Evolutionary conservation across 257 asterid genomes (phyloP), one percentile per base, ranked within the genome.

Genomic region (Salvia splendens): DNA sequence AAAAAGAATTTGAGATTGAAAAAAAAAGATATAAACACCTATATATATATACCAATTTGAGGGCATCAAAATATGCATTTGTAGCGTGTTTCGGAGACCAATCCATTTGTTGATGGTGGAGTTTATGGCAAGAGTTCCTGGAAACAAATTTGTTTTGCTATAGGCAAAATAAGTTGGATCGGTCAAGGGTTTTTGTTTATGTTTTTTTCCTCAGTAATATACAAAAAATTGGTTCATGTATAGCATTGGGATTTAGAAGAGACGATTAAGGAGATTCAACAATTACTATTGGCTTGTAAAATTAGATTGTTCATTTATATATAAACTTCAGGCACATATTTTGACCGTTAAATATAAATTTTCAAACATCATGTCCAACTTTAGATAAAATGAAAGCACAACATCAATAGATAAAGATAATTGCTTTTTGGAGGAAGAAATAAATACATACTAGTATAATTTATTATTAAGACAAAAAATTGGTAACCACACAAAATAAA

Each of bases 1-100:
- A 42, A 4, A 32, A 58, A 30, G 46, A 15, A 14, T 9, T 1
- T 24, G 30, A 24, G 30, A 24, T 24, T 24, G 30, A 24, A 59
- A 46, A 41, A 14, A 55, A 10, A 8, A 3, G 7, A 5, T 0
- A 33, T 4, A 6, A 62, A 33, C 36, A 1, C 14, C 1, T 5
- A 47, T 8, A 7, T 6, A 32, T 3, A 43, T 43, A n/a, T 69
- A 87, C 95, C 87, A 87, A 74, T 69, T 80, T 77, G 47, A 84
- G 72, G 80, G 89, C 78, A 71, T 87, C 91, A 61, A 87, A 80
- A 74, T 79, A 87, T 75, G 95, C 91, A 74, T 78, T 84, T 64
- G 85, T 72, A 49, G 91, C 95, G 70, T 66, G 75, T 74, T 42
- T 70, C 8, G 81, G 71, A 38, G 90, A 84, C 94, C 94, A 86